These are phyloP conservation scores for Suillus tomentosus DNA, from an alignment of 768 basidiomycete genomes.

Conservation along the genomic window DNA sequence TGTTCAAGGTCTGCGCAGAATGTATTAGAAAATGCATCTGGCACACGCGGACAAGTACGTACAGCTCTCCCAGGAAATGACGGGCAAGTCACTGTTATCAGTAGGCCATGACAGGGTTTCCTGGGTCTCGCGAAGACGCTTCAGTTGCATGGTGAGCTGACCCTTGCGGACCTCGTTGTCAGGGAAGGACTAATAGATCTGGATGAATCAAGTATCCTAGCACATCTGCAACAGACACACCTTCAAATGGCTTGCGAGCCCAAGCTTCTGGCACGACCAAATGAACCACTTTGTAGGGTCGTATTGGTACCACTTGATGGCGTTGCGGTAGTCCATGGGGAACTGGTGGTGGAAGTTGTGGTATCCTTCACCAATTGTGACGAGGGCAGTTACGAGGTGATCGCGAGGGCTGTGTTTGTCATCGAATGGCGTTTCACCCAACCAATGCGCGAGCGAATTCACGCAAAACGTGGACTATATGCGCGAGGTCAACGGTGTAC, in stretches of 20 bases:
- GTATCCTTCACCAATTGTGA: conserved; percentile 94
- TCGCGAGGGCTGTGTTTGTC: conserved; percentile 94
- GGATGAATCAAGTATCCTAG: neutral
- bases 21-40: conserved; percentile 3
- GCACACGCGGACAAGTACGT: conserved; percentile 22
- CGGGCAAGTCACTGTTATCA: conserved; percentile 71
- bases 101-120: conserved; percentile 81
- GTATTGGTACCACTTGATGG: conserved; percentile 89
- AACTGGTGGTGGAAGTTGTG: conserved; percentile 98
- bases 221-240: conserved; percentile 17
- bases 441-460: conserved; percentile 96
- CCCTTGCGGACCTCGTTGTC: conserved; percentile 83
- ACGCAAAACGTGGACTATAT: conserved; percentile 93
- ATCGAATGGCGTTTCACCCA: conserved; percentile 90
- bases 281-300: conserved; percentile 95
- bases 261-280: conserved; percentile 47
- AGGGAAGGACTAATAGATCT: conserved; percentile 46
- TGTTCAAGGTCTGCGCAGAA: conserved; percentile 69
- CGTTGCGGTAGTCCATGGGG: conserved; percentile 97
- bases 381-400: conserved; percentile 85
- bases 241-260: conserved; percentile 61
- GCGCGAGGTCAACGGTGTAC: neutral
- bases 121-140: conserved; percentile 78
- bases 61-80: conserved; percentile 89
- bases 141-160: conserved; percentile 91